Percentiles rank a stretch among this genome's conserved stretches.
These are phyloP conservation scores for Ustilago shanxiensis DNA, from an alignment of 1,284 basidiomycete species.

Conservation along the genomic window DNA sequence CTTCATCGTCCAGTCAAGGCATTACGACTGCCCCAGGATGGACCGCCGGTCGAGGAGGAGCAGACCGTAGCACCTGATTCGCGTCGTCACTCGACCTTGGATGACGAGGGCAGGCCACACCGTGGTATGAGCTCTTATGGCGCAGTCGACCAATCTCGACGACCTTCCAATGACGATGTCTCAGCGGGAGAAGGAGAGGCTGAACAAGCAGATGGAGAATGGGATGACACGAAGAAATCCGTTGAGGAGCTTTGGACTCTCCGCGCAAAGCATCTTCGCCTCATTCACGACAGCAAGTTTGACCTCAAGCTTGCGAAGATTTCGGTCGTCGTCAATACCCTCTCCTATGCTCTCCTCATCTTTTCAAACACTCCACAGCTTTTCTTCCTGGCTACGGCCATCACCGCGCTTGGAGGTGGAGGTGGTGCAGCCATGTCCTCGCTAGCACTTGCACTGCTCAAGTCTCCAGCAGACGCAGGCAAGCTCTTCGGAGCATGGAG, in stretches of 20 bases:
- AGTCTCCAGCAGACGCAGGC: conserved; percentile 61
- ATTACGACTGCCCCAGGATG: conserved; percentile 49
- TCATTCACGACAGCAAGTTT: conserved; percentile 68
- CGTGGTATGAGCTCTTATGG: conserved; percentile 29
- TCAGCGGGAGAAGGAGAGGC: conserved; percentile 15
- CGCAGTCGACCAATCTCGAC: conserved; percentile 13
- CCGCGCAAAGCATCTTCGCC: conserved; percentile 62
- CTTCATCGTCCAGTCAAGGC: conserved; percentile 59
- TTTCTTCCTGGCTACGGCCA: conserved; percentile 46
- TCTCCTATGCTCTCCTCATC: conserved; percentile 40
- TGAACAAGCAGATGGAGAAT: conserved; percentile 22
- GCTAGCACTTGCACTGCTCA: conserved; percentile 64
- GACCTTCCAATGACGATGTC: not conserved
- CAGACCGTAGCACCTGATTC: conserved; percentile 28
- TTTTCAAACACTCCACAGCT: conserved; percentile 38
- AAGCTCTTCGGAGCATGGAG: conserved; percentile 68
- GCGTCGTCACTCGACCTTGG: conserved; percentile 39
- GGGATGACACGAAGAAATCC: conserved; percentile 41
- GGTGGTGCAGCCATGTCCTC: conserved; percentile 65
- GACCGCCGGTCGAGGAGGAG: conserved; percentile 36
- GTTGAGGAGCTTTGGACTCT: conserved; percentile 66
- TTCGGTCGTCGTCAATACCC: conserved; percentile 39
- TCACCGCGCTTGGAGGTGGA: conserved; percentile 58
- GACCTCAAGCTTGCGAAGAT: conserved; percentile 58
- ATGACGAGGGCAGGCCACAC: conserved; percentile 42